Percentiles rank a stretch among this genome's conserved stretches.
Evolutionary conservation across 2,329 filamentous ascomycete species (phyloP).

Genomic region (Xylariaceae sp.): DNA sequence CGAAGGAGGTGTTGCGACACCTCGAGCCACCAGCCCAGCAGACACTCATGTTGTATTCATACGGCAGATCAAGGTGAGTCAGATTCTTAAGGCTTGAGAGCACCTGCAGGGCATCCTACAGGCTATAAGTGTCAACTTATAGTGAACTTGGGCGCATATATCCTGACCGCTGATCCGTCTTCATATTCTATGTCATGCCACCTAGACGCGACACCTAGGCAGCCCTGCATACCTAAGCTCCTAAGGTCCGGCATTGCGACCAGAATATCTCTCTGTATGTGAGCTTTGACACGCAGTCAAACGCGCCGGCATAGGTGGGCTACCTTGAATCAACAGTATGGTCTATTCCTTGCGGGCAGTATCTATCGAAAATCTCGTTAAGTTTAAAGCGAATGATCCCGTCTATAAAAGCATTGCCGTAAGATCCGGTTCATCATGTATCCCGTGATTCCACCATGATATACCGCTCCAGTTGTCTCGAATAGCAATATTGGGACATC

Average conservation of each 20-base stretch:
- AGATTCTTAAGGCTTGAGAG: constrained; percentile 13
- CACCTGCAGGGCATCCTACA: constrained; percentile 2
- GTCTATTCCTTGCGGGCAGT: neutral
- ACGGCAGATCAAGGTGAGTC: constrained; percentile 18
- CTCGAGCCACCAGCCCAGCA: constrained; percentile 4
- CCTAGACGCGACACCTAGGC: neutral
- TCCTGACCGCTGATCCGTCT: neutral
- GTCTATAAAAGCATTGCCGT: constrained; percentile 4
- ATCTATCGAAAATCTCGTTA: constrained; percentile 9
- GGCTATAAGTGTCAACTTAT: neutral
- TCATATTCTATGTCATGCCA: neutral
- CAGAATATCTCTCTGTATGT: constrained; percentile 2
- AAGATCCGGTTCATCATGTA: too few species aligned
- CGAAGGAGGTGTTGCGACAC: constrained; percentile 16
- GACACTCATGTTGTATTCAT: neutral
- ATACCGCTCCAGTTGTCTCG: neutral
- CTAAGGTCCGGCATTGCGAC: constrained; percentile 1
- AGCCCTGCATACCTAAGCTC: constrained; percentile 10
- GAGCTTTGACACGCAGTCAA: neutral
- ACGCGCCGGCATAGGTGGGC: neutral
- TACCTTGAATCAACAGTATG: constrained; percentile 1
- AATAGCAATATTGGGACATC: constrained; percentile 14
- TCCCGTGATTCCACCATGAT: too few species aligned
- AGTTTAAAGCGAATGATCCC: neutral
- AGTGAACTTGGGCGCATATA: neutral